Evolutionary conservation across 163 green algal species (phyloP).

Genomic region (Chloromonas sp.): DNA sequence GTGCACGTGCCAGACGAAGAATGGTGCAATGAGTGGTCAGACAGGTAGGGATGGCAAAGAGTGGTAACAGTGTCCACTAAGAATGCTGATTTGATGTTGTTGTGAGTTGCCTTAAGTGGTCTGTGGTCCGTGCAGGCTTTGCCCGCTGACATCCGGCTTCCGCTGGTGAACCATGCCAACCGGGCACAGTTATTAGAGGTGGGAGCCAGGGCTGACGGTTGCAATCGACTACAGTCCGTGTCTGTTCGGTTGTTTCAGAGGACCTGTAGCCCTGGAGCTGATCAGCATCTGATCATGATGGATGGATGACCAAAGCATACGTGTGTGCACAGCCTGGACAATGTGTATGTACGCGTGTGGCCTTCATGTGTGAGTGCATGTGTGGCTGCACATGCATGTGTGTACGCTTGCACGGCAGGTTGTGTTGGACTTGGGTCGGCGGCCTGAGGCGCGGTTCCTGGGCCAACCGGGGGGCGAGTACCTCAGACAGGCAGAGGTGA

Average conservation of each 20-base stretch:
- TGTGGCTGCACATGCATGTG: not conserved
- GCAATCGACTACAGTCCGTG: not conserved
- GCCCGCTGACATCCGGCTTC: constrained; percentile 62
- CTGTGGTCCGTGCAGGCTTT: constrained; percentile 47
- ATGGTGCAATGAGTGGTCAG: too few species aligned
- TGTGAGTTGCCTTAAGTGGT: not conserved
- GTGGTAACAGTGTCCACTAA: too few species aligned
- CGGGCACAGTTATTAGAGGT: constrained; percentile 65
- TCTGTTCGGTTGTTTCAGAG: not conserved
- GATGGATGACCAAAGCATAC: not conserved
- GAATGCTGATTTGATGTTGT: too few species aligned
- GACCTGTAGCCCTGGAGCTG: not conserved
- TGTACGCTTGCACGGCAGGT: constrained; percentile 34
- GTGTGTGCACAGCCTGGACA: not conserved
- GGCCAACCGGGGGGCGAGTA: constrained; percentile 65
- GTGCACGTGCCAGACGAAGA: too few species aligned
- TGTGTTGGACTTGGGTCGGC: constrained; percentile 72
- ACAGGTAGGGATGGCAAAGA: too few species aligned
- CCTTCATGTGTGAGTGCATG: not conserved
- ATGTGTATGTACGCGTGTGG: not conserved
- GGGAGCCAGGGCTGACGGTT: not conserved
- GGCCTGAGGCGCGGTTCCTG: constrained; percentile 79
- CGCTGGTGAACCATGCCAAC: constrained; percentile 56
- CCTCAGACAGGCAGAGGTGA: constrained; percentile 65
- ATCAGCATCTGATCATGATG: not conserved